These are phyloP conservation scores for Diaporthe velutina DNA, from an alignment of 2,329 filamentous ascomycete species.

Conservation along the genomic window DNA sequence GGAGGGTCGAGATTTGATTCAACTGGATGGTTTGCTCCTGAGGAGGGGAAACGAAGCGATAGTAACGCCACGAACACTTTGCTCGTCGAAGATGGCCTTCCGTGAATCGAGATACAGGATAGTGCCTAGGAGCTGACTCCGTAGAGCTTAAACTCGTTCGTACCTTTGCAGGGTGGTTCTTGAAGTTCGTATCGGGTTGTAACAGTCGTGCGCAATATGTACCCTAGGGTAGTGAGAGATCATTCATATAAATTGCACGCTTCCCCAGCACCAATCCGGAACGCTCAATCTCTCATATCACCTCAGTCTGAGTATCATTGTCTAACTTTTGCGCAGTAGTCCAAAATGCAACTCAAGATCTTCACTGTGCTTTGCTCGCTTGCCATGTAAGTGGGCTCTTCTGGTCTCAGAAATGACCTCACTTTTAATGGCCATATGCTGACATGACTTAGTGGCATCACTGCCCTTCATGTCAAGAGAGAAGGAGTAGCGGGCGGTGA, in stretches of 20 bases:
- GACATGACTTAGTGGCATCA: neutral
- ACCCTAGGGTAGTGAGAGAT: too few relatives aligned
- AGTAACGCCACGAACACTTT: constrained; percentile 13
- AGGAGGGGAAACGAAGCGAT: neutral
- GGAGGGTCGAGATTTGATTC: neutral
- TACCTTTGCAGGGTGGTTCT: neutral
- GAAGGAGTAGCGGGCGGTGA: neutral
- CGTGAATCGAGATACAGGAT: constrained; percentile 16
- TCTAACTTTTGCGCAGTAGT: too few relatives aligned
- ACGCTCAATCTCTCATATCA: too few relatives aligned
- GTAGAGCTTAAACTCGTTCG: neutral
- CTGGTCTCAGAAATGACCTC: neutral
- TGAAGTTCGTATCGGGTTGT: neutral
- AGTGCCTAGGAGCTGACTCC: neutral
- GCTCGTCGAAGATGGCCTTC: neutral
- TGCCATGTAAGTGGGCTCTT: neutral
- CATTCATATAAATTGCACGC: neutral
- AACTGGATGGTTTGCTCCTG: neutral
- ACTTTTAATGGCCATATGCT: neutral
- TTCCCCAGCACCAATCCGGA: neutral
- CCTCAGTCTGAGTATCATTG: neutral
- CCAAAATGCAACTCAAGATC: neutral
- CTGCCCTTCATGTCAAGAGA: constrained; percentile 5
- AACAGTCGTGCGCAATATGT: neutral
- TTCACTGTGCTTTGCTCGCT: neutral